Evolutionary conservation across 345 rosid species (phyloP).

Genomic region (Hibiscus syriacus): DNA sequence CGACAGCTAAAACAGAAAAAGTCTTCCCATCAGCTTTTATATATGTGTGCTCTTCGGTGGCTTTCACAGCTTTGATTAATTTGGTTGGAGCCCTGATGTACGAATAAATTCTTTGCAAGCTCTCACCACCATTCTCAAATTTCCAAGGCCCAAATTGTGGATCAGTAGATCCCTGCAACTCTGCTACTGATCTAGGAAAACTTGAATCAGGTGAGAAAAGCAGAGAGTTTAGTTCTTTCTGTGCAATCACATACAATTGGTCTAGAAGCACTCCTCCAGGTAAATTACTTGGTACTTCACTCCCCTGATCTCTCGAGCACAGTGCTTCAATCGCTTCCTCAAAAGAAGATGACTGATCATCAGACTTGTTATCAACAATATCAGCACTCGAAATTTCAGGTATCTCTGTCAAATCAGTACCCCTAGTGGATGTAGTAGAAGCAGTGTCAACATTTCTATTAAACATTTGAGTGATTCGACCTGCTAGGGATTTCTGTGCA

Average conservation of each 20-base stretch:
- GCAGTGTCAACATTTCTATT: slow-evolving; percentile 47
- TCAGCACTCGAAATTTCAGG: slow-evolving; percentile 39
- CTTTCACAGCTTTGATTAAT: slow-evolving; percentile 76
- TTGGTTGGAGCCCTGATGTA: slow-evolving; percentile 74
- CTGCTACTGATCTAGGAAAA: slow-evolving; percentile 47
- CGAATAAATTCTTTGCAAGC: slow-evolving; percentile 52
- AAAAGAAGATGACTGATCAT: slow-evolving; percentile 54
- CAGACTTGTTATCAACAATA: slow-evolving; percentile 32
- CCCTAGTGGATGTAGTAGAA: slow-evolving; percentile 18
- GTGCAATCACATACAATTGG: slow-evolving; percentile 49
- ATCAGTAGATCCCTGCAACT: slow-evolving; percentile 72
- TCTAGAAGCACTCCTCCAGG: slow-evolving; percentile 85
- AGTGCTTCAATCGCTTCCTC: slow-evolving; percentile 50
- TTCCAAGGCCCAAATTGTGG: slow-evolving; percentile 71
- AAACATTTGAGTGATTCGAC: slow-evolving; percentile 73
- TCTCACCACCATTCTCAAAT: slow-evolving; percentile 51
- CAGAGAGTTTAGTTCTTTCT: slow-evolving; percentile 53
- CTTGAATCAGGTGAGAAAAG: slow-evolving; percentile 76
- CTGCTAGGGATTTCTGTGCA: slow-evolving; percentile 52
- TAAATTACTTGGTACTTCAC: slow-evolving; percentile 61
- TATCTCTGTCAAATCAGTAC: slow-evolving; percentile 38
- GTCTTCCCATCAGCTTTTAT: slow-evolving; percentile 70
- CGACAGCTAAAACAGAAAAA: slow-evolving; percentile 51
- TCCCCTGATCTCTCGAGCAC: slow-evolving; percentile 60
- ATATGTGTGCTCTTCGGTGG: slow-evolving; percentile 74